These are phyloP conservation scores for Funneliformis geosporum DNA, from an alignment of 192 early-diverging fungal species.

Conservation along the genomic window DNA sequence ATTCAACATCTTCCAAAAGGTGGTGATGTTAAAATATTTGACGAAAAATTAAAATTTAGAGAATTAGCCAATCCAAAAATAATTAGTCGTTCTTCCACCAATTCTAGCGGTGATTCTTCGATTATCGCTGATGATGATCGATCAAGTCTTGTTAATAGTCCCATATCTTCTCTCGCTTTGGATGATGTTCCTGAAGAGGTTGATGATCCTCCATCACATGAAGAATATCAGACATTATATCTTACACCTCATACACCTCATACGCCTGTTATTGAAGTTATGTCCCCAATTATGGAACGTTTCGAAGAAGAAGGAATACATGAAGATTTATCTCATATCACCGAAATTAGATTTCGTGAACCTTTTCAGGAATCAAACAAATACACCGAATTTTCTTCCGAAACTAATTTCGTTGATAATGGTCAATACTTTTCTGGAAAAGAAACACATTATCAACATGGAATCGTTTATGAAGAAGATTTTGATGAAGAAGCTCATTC, in stretches of 20 bases:
- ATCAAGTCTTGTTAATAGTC: conserved; percentile 5
- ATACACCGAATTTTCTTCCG: background rate
- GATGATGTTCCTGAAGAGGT: background rate
- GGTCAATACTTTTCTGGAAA: background rate
- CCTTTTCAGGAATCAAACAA: background rate
- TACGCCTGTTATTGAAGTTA: background rate
- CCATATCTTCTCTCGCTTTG: conserved; percentile 16
- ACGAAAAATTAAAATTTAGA: conserved; percentile 19
- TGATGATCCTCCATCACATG: background rate
- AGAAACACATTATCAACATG: background rate
- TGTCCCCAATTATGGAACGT: conserved; percentile 1
- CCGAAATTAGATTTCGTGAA: background rate
- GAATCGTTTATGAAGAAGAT: background rate
- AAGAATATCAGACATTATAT: no score
- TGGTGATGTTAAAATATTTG: conserved; percentile 42
- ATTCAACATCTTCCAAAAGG: conserved; percentile 46
- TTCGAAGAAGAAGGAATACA: background rate
- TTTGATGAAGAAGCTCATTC: background rate
- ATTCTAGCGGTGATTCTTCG: background rate
- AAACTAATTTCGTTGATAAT: background rate
- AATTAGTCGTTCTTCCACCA: background rate
- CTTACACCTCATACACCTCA: background rate
- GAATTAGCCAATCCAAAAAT: conserved; percentile 1
- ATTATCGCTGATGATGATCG: background rate
- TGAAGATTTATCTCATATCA: background rate